These are phyloP conservation scores for Paracorniculantispora psalliotae DNA, from an alignment of 2,329 filamentous ascomycete species.

Conservation along the genomic window DNA sequence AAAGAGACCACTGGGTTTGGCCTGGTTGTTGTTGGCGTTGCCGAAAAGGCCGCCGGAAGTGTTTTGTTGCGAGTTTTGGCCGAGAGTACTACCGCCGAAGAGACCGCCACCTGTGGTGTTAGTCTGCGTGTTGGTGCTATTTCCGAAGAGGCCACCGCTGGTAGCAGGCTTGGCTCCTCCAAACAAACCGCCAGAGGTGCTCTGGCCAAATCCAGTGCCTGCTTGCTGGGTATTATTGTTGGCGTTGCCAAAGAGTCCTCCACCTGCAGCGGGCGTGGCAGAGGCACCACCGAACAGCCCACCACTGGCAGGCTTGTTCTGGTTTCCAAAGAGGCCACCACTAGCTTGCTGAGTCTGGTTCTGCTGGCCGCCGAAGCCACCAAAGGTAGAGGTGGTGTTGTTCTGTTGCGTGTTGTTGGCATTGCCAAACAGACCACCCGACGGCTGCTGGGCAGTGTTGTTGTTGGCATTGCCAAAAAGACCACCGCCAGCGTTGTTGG, in stretches of 20 bases:
- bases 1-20: conserved; percentile 47
- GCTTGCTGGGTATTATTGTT: conserved; percentile 27
- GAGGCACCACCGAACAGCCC: conserved; percentile 40
- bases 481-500: conserved; percentile 16
- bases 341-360: conserved; percentile 15
- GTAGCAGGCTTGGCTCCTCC: conserved; percentile 31
- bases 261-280: conserved; percentile 32
- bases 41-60: conserved; percentile 49
- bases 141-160: conserved; percentile 37
- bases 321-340: conserved; percentile 38
- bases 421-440: conserved; percentile 30
- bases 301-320: conserved; percentile 21
- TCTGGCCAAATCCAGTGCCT: conserved; percentile 5
- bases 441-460: neutral
- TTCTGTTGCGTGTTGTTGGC: conserved; percentile 23
- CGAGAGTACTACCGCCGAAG: conserved; percentile 38
- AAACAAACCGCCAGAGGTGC: conserved; percentile 33
- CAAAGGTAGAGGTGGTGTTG: conserved; percentile 21
- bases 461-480: conserved; percentile 32
- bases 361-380: conserved; percentile 5
- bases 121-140: conserved; percentile 28
- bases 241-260: conserved; percentile 35
- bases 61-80: conserved; percentile 29
- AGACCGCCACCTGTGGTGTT: conserved; percentile 35
- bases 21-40: conserved; percentile 30